Evolutionary conservation across 2,329 filamentous ascomycete genomes (phyloP), one percentile per base, ranked within the genome.

Genomic region (Cadophora luteo-olivacea): DNA sequence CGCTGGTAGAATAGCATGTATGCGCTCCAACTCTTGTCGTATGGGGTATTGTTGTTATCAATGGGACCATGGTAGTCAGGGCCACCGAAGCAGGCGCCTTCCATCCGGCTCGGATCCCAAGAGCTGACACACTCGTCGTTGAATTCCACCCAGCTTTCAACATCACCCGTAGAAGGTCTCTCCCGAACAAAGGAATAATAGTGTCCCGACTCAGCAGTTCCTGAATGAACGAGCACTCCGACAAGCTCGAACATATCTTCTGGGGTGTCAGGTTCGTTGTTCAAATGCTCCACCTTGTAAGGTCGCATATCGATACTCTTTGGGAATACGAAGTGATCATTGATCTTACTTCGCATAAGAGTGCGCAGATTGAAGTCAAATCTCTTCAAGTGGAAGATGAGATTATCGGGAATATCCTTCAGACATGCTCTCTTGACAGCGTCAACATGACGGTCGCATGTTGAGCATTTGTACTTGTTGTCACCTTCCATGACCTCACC

Each of bases 1-100:
- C 96, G 89, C 78, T 97, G 92, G 78, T 99, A 99, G 79, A 99
- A 98, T 9, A 99, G 85, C 92, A 99, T 98, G 79, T 99, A 99
- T 14, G 95, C 96, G 78, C 93, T 98, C 83, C 91, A 91, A 4
- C 87, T 86, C 79, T 94, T 95, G 74, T 90, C 87, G 72, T 85
- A 88, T 0, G 82, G 73, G 22, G 83, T 77, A 69, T 82, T 81
- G 74, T 82, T 80, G 61, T 74, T 76, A 69, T 86, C 81, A 75
- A 83, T 81, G 70, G 84, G 74, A 68, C 81, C 72, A 9, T 85
- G 82, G 68, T 85, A 85, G 68, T 91, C 89, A 4, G 82, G 77
- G 1, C 92, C 92, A n/a, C 92, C 92, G 81, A 94, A 97, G 74
- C 94, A 96, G 52, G 90, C 87, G 65, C 86, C 85, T 69, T 92